A percentile compares a stretch with the other conserved stretches of the same genome.
phyloP scores from a whole-genome alignment of 345 rosid species.

The Euphorbia tirucalli region DNA sequence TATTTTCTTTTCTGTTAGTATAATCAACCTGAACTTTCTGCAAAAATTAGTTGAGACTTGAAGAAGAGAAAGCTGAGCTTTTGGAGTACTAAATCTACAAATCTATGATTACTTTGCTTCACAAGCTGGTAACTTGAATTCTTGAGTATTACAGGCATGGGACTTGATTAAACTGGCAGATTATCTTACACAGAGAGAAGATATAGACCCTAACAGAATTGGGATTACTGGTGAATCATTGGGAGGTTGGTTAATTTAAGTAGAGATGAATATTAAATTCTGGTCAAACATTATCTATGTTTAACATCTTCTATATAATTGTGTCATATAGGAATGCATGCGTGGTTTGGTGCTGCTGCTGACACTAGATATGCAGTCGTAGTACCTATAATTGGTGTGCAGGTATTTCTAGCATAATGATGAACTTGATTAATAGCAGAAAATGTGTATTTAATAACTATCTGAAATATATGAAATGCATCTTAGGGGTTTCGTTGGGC shows the following conservation, averaged over 20 bases:
- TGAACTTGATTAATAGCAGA: not conserved
- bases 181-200: slow-evolving; percentile 68
- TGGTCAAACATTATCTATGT: not conserved
- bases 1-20: not conserved
- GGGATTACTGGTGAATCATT: slow-evolving; percentile 92
- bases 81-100: not conserved
- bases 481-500: slow-evolving; percentile 89
- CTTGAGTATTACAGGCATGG: slow-evolving; percentile 55
- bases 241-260: slow-evolving; percentile 63
- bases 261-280: slow-evolving; percentile 6
- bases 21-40: not conserved
- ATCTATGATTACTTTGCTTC: slow-evolving; percentile 12
- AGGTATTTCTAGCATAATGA: slow-evolving; percentile 38
- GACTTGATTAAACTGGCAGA: slow-evolving; percentile 89
- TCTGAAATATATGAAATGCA: slow-evolving; percentile 16
- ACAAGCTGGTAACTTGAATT: slow-evolving; percentile 1
- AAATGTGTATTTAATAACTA: slow-evolving; percentile 5
- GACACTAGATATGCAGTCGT: slow-evolving; percentile 68
- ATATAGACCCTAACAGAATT: slow-evolving; percentile 70
- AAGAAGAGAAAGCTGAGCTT: slow-evolving; percentile 2
- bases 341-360: slow-evolving; percentile 88
- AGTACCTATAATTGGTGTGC: slow-evolving; percentile 85
- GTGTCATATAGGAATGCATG: slow-evolving; percentile 78
- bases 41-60: not conserved
- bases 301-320: slow-evolving; percentile 11